Base-by-base conservation (phyloP, 2,329 filamentous ascomycete species). In the Xylaria sp. region DNA sequence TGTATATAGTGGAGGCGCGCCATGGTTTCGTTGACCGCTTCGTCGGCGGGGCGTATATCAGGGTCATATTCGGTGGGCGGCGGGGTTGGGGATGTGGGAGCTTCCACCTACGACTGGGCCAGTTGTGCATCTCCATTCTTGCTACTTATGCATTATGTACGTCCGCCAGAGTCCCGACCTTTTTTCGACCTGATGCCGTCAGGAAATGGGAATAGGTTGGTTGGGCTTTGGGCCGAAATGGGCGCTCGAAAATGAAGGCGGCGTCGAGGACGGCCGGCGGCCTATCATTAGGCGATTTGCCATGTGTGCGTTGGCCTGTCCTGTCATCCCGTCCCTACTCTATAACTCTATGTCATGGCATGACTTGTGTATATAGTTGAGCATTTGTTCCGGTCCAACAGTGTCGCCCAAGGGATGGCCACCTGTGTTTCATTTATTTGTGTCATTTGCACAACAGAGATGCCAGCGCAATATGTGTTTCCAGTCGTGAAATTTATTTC, bases 151-250 rank as follows among this genome's bases (percentile, higher is more conserved):
- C 57, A 64, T 54, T 47, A 56, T 56, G 52, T 61, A 56, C 11
- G 47, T 31, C 57, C 15, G 50, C 53, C 47, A 50, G 37, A 49
- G 33, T 43, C 15, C 8, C 28, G 14, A n/a, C 38, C n/a, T n/a
- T n/a, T n/a, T 65, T 63, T 57, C 56, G 49, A 60, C 63, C 59
- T 45, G 55, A 57, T 46, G 46, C 23, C 25, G 23, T 42, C 11
- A 28, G 14, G 23, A 43, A 33, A 42, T 9, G 21, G 17, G 52
- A n/a, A n/a, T n/a, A n/a, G n/a, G n/a, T n/a, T n/a, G n/a, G n/a
- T 60, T 62, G 28, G 55, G 59, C 38, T 50, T 64, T 61, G 58
- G 63, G 63, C 60, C 33, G 60, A 57, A 65, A 63, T 65, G 9
- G 17, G 53, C 42, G 45, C 28, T 31, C 28, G n/a, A 57, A 49